phyloP scores from a whole-genome alignment of 1,284 basidiomycete genomes.

The Ustilago cynodontis region DNA sequence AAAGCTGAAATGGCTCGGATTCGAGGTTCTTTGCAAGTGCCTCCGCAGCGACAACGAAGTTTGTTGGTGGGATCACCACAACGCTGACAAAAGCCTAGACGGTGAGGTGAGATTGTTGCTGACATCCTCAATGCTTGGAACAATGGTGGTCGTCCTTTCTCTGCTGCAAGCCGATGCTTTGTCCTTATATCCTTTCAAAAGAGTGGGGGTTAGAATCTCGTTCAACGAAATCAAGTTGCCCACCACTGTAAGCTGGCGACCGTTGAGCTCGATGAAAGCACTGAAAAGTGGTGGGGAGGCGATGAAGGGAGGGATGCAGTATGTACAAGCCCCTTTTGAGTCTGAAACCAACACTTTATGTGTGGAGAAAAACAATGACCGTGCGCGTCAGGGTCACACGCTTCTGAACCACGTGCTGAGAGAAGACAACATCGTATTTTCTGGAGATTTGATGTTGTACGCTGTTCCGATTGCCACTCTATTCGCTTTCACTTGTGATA shows the following conservation, averaged over 20 bases:
- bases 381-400: neutral
- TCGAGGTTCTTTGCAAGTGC: constrained; percentile 29
- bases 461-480: no score
- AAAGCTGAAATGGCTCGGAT: constrained; percentile 10
- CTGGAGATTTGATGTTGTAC: no score
- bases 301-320: neutral
- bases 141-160: neutral
- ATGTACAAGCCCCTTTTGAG: constrained; percentile 7
- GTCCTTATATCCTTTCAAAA: neutral
- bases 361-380: neutral
- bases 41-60: constrained; percentile 35
- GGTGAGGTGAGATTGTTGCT: constrained; percentile 8
- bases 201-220: constrained; percentile 9
- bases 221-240: constrained; percentile 19
- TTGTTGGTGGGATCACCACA: constrained; percentile 47
- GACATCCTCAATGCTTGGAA: neutral
- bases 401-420: neutral
- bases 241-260: neutral
- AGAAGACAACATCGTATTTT: neutral
- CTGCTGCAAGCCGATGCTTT: neutral
- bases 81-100: constrained; percentile 44
- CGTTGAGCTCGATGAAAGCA: neutral
- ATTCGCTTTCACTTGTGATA: no score
- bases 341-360: constrained; percentile 6
- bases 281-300: neutral